These are phyloP conservation scores for Purpureocillium lavendulum DNA, from an alignment of 2,329 filamentous ascomycete species.

Conservation along the genomic window DNA sequence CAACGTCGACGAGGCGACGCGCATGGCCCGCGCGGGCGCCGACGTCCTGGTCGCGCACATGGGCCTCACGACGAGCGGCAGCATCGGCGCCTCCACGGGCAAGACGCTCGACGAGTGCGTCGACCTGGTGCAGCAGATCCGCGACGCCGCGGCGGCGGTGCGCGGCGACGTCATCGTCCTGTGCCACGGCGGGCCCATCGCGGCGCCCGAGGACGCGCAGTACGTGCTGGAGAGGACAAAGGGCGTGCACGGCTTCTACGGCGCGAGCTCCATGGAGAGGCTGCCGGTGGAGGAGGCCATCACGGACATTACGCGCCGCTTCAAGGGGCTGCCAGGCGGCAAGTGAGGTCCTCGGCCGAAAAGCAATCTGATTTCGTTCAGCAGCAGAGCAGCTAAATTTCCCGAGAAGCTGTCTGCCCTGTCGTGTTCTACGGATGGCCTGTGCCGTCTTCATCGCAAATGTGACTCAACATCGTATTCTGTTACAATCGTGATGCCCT, in stretches of 20 bases:
- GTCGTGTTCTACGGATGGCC: too few species aligned
- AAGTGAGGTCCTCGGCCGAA: background rate
- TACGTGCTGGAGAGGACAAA: slow-evolving; percentile 52
- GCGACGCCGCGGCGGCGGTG: slow-evolving; percentile 48
- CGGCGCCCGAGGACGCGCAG: slow-evolving; percentile 52
- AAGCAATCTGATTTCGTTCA: too few species aligned
- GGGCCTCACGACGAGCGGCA: slow-evolving; percentile 56
- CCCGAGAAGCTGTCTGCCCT: too few species aligned
- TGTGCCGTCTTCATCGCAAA: too few species aligned
- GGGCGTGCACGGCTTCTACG: slow-evolving; percentile 65
- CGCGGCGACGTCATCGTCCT: slow-evolving; percentile 54
- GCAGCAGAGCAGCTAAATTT: too few species aligned
- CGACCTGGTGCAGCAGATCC: slow-evolving; percentile 51
- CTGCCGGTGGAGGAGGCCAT: slow-evolving; percentile 61
- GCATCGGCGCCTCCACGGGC: slow-evolving; percentile 54
- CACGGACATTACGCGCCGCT: slow-evolving; percentile 27
- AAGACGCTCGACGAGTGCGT: slow-evolving; percentile 59
- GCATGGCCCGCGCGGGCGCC: slow-evolving; percentile 57
- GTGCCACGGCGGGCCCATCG: slow-evolving; percentile 65
- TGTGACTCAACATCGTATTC: too few species aligned
- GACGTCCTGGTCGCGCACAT: slow-evolving; percentile 63
- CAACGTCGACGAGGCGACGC: slow-evolving; percentile 48
- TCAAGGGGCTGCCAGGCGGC: slow-evolving; percentile 4
- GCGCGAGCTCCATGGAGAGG: slow-evolving; percentile 62
- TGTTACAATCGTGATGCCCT: too few species aligned